Evolutionary conservation across 352 stramenopile species (phyloP).

Genomic region (Pythium phragmitis): DNA sequence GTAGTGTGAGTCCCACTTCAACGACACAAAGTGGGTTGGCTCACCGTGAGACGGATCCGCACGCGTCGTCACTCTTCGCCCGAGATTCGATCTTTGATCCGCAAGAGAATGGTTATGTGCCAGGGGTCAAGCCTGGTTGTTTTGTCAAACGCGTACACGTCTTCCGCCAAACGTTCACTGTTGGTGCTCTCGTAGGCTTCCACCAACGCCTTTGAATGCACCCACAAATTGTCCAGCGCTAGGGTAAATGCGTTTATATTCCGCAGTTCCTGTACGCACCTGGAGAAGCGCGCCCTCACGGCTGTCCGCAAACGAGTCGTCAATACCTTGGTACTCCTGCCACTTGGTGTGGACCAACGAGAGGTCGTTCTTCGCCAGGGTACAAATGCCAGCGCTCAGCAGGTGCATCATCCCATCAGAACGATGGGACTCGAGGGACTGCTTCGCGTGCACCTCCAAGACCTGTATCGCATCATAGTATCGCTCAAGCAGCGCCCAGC

Average conservation of each 20-base stretch:
- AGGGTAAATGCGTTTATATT: too few relatives aligned
- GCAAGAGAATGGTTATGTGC: constrained; percentile 91
- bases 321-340: constrained; percentile 92
- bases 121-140: constrained; percentile 97
- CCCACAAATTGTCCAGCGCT: too few relatives aligned
- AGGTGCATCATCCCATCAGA: constrained; percentile 97
- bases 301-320: constrained; percentile 95
- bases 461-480: constrained; percentile 89
- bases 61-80: constrained; percentile 59
- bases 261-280: constrained; percentile 15
- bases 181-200: constrained; percentile 91
- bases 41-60: background rate
- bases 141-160: constrained; percentile 96
- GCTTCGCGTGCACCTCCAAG: constrained; percentile 93
- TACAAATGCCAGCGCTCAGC: constrained; percentile 92
- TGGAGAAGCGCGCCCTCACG: constrained; percentile 94
- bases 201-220: constrained; percentile 50
- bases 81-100: constrained; percentile 75
- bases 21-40: constrained; percentile 8
- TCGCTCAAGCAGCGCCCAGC: constrained; percentile 79
- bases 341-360: constrained; percentile 90
- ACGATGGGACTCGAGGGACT: constrained; percentile 95
- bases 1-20: background rate
- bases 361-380: constrained; percentile 90
- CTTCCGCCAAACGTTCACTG: constrained; percentile 91